A percentile compares a stretch with the other conserved stretches of the same genome.
Evolutionary conservation across 2,329 filamentous ascomycete genomes (phyloP).

Genomic region (Xylariaceae sp.): DNA sequence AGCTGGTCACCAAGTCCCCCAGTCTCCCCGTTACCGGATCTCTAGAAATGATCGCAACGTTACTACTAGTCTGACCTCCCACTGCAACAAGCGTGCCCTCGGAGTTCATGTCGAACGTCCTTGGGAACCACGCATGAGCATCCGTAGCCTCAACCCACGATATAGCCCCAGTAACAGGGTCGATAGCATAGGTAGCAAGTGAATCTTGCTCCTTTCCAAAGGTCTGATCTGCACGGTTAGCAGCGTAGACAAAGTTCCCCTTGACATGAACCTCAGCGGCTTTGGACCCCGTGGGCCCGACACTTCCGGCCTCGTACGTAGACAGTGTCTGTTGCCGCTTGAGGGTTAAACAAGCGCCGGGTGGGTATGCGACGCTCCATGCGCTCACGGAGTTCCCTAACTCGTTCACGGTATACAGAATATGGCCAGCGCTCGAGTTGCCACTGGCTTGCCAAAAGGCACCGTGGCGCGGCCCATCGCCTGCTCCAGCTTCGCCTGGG

Average conservation of each 20-base stretch:
- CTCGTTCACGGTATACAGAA: conserved; percentile 44
- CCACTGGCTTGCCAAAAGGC: conserved; percentile 42
- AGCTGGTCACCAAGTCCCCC: conserved; percentile 41
- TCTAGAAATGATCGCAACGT: conserved; percentile 54
- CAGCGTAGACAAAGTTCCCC: conserved; percentile 55
- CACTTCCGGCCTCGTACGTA: conserved; percentile 41
- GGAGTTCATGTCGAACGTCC: conserved; percentile 59
- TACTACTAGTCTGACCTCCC: conserved; percentile 57
- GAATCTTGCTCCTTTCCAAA: conserved; percentile 54
- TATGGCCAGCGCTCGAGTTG: conserved; percentile 25
- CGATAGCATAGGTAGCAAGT: conserved; percentile 49
- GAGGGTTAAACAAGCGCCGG: conserved; percentile 43
- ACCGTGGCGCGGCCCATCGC: conserved; percentile 51
- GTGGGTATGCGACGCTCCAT: conserved; percentile 46
- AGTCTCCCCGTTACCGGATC: conserved; percentile 53
- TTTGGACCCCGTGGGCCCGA: conserved; percentile 43
- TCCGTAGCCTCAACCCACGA: conserved; percentile 51
- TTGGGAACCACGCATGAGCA: conserved; percentile 55
- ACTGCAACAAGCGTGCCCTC: conserved; percentile 59
- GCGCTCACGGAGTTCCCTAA: conserved; percentile 46
- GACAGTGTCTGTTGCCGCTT: conserved; percentile 41
- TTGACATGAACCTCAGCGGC: conserved; percentile 51
- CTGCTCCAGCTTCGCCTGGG: conserved; percentile 38
- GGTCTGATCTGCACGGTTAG: conserved; percentile 58
- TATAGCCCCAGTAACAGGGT: conserved; percentile 43